phyloP scores from a whole-genome alignment of 176 grass and related monocot species.

The Stipa capillata region DNA sequence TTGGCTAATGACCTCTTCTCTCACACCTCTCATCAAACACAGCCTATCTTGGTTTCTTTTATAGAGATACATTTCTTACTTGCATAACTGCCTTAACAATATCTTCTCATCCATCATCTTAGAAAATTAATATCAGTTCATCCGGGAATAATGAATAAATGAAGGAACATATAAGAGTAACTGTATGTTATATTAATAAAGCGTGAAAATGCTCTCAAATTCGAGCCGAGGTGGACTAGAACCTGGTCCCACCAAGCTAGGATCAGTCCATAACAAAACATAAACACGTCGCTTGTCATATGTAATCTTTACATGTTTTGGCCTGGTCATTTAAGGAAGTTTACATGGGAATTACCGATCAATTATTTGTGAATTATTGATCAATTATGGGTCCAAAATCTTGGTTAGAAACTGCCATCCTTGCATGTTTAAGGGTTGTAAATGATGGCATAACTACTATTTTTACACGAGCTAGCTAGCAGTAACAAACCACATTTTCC shows the following conservation, averaged over 20 bases:
- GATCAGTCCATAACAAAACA: too few species aligned
- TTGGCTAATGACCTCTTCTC: conserved; percentile 24
- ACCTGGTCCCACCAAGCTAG: too few species aligned
- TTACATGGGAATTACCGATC: background rate
- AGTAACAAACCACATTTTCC: background rate
- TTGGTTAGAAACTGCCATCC: background rate
- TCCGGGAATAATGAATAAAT: too few species aligned
- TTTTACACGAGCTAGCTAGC: background rate
- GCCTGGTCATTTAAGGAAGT: background rate
- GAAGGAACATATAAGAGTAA: too few species aligned
- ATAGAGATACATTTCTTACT: background rate
- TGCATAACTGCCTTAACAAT: conserved; percentile 23
- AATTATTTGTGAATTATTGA: background rate
- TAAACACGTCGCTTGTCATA: background rate
- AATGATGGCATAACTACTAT: background rate
- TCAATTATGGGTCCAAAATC: background rate
- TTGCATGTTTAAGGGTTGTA: background rate
- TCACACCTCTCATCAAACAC: conserved; percentile 26
- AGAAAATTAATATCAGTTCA: too few species aligned
- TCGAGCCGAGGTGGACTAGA: too few species aligned
- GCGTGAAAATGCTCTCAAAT: too few species aligned
- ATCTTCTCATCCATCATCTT: background rate
- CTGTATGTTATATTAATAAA: too few species aligned
- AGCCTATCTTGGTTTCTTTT: conserved; percentile 1
- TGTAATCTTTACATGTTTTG: too few species aligned